These are phyloP conservation scores for Pholiota microspora DNA, from an alignment of 768 basidiomycete species.

Conservation along the genomic window DNA sequence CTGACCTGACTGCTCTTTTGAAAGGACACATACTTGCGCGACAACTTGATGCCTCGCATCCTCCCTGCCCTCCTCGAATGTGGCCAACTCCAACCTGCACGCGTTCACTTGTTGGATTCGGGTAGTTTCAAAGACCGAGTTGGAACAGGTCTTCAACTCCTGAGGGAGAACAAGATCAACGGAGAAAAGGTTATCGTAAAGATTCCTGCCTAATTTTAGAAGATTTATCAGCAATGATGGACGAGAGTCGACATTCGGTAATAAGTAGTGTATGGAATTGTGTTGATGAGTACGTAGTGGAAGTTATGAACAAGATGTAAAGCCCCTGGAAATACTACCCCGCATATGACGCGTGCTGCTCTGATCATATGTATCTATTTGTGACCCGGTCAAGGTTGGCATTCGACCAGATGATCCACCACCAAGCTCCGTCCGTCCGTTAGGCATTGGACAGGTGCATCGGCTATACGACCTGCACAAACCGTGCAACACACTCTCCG, in stretches of 20 bases:
- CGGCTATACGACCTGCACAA: not conserved
- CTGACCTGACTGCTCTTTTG: constrained; percentile 1
- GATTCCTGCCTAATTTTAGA: constrained; percentile 7
- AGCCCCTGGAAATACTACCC: not conserved
- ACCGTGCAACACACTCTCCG: not conserved
- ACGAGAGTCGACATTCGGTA: no score
- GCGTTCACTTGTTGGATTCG: constrained; percentile 37
- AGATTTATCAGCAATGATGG: no score
- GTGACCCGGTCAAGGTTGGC: no score
- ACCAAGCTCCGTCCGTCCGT: not conserved
- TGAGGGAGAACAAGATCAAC: constrained; percentile 46
- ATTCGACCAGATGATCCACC: no score
- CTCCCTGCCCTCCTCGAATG: constrained; percentile 38
- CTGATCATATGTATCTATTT: no score
- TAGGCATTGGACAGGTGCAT: not conserved
- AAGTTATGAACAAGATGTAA: not conserved
- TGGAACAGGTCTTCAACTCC: constrained; percentile 38
- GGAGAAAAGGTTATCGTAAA: constrained; percentile 48
- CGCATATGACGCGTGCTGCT: not conserved
- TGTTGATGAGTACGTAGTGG: not conserved
- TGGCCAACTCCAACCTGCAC: constrained; percentile 40
- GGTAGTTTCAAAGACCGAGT: constrained; percentile 42
- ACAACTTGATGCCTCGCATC: constrained; percentile 44
- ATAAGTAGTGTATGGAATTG: not conserved
- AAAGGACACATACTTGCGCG: constrained; percentile 39